phyloP scores from a whole-genome alignment of 345 rosid species.

The Acer yangbiense region DNA sequence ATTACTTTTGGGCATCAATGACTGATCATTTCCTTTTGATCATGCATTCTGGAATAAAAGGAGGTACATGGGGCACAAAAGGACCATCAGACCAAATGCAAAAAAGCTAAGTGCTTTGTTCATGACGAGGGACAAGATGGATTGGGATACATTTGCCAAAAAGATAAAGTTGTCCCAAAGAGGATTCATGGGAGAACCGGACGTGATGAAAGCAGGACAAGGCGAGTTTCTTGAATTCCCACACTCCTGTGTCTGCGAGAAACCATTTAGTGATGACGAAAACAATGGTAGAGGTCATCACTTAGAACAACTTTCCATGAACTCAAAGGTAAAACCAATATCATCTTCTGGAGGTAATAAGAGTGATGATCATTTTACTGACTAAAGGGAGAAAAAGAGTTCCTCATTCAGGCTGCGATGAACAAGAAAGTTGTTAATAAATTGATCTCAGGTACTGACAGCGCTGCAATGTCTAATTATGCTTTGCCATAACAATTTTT shows the following conservation, averaged over 20 bases:
- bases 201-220: constrained; percentile 80
- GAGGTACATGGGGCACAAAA: constrained; percentile 96
- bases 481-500: constrained; percentile 7
- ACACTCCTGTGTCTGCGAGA: constrained; percentile 76
- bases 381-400: constrained; percentile 20
- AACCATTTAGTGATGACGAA: constrained; percentile 37
- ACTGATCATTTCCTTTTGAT: constrained; percentile 11
- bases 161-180: constrained; percentile 89
- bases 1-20: neutral
- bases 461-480: neutral
- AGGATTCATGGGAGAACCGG: constrained; percentile 98
- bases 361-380: constrained; percentile 40
- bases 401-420: neutral
- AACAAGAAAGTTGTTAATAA: neutral
- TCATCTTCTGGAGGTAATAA: constrained; percentile 31
- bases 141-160: constrained; percentile 76
- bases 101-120: constrained; percentile 83
- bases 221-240: constrained; percentile 95
- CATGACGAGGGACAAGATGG: constrained; percentile 65
- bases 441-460: neutral
- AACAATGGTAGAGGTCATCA: constrained; percentile 13
- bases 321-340: constrained; percentile 6
- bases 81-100: constrained; percentile 94
- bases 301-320: constrained; percentile 9
- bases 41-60: constrained; percentile 35